Percentiles rank a stretch among this genome's conserved stretches.
phyloP scores from a whole-genome alignment of 768 basidiomycete genomes.

The Tylopilus cervinicoccineus region DNA sequence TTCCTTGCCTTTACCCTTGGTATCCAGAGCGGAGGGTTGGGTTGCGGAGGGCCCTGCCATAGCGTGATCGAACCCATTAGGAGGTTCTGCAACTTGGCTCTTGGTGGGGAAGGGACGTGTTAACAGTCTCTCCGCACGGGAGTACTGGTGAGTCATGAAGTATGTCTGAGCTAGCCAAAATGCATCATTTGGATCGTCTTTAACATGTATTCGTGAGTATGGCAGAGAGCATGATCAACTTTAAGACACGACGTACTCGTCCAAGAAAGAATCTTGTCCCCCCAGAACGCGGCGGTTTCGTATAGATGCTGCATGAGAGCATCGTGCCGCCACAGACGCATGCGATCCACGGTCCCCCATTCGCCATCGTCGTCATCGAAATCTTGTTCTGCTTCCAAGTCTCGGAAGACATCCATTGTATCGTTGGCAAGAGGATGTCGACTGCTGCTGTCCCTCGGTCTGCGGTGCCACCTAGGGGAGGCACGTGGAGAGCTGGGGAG shows the following conservation, averaged over 20 bases:
- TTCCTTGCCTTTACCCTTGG: constrained; percentile 66
- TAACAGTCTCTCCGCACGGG: constrained; percentile 87
- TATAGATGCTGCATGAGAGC: constrained; percentile 98
- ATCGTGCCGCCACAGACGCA: constrained; percentile 97
- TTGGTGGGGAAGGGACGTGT: constrained; percentile 76
- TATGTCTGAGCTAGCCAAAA: constrained; percentile 99
- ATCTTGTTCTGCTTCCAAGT: constrained; percentile 54
- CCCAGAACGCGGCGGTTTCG: constrained; percentile 97
- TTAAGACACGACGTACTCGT: constrained; percentile 63
- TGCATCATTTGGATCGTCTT: constrained; percentile 95
- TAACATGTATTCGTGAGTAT: constrained; percentile 1
- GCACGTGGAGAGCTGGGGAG: constrained; percentile 71
- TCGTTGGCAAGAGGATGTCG: constrained; percentile 77
- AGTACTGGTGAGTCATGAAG: constrained; percentile 94
- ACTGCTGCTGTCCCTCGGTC: constrained; percentile 49
- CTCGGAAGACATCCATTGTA: constrained; percentile 70
- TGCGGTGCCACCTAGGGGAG: constrained; percentile 57
- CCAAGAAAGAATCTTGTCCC: constrained; percentile 94
- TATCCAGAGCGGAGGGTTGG: constrained; percentile 36
- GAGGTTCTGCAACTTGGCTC: constrained; percentile 36
- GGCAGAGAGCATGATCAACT: neutral
- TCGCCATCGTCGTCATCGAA: constrained; percentile 56
- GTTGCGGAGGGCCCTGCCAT: constrained; percentile 31
- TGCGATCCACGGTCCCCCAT: constrained; percentile 90
- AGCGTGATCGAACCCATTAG: constrained; percentile 21